These are phyloP conservation scores for Xylaria sp. DNA, from an alignment of 2,329 filamentous ascomycete genomes.

Conservation along the genomic window DNA sequence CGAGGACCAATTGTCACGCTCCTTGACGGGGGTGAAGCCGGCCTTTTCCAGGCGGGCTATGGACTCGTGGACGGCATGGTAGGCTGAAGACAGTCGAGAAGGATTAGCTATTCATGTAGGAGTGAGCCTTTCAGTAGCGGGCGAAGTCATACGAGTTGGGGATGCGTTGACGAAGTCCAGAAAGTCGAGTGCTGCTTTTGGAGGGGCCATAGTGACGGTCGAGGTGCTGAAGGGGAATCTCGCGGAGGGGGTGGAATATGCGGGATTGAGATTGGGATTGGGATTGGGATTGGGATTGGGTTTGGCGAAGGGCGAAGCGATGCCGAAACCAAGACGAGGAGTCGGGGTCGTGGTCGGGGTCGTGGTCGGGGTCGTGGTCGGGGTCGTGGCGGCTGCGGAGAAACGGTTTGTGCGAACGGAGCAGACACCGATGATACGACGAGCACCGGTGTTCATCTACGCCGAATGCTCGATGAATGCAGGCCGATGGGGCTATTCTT, in stretches of 20 bases:
- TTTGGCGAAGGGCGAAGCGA: conserved; percentile 15
- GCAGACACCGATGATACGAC: conserved; percentile 27
- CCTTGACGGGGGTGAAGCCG: conserved; percentile 88
- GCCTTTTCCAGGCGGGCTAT: conserved; percentile 80
- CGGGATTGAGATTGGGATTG: background rate
- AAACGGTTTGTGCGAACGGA: conserved; percentile 33
- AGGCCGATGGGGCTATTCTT: no score
- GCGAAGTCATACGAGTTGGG: conserved; percentile 75
- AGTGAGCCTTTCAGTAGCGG: background rate
- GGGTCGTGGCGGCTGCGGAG: conserved; percentile 33
- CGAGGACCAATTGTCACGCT: conserved; percentile 88
- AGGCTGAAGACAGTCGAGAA: conserved; percentile 67
- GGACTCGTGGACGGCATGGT: conserved; percentile 88
- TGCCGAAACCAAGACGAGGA: conserved; percentile 18
- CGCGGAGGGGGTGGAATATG: background rate
- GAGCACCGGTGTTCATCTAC: conserved; percentile 33
- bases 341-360: no score
- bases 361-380: no score
- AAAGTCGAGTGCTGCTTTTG: conserved; percentile 78
- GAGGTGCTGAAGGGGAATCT: conserved; percentile 37
- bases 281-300: conserved; percentile 8
- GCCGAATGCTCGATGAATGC: no score
- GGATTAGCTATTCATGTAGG: conserved; percentile 33
- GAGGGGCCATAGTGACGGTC: conserved; percentile 59
- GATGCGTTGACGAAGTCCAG: conserved; percentile 94